Conservation (phyloP, 495 filamentous ascomycete genomes). For the Jackrogersella multiformis region DNA sequence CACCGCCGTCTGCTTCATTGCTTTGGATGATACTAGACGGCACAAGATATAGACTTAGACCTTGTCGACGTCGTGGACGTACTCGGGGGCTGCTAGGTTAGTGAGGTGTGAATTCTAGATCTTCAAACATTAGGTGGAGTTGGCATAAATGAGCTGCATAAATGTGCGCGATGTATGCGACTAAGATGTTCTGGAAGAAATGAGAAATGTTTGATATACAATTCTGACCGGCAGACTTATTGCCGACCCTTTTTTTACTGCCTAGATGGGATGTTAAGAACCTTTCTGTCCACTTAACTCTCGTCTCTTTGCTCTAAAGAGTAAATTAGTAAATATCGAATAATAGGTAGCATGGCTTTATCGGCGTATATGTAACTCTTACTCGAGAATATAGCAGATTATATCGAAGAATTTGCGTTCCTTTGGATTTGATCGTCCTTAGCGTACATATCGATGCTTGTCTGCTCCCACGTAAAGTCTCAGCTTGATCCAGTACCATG, state of each 20-base stretch:
- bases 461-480: constrained; percentile 33
- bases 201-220: constrained; percentile 13
- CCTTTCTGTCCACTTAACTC: neutral
- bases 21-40: too few relatives aligned
- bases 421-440: constrained; percentile 21
- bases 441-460: constrained; percentile 35
- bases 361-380: constrained; percentile 7
- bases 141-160: constrained; percentile 25
- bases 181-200: constrained; percentile 32
- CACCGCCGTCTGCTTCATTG: constrained; percentile 17
- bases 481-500: constrained; percentile 42
- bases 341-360: neutral
- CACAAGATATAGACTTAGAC: neutral
- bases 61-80: neutral
- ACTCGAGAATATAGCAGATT: constrained; percentile 6
- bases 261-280: constrained; percentile 1
- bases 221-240: constrained; percentile 1
- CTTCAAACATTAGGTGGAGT: constrained; percentile 1
- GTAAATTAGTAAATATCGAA: neutral
- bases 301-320: neutral
- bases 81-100: neutral
- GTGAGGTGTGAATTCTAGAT: constrained; percentile 6
- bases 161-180: constrained; percentile 30
- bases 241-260: constrained; percentile 10
- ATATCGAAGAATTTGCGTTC: constrained; percentile 4